A percentile compares a stretch with the other conserved stretches of the same genome.
Evolutionary conservation across 208 protist species (phyloP).

Genomic region (Herpetomonas tarakana): DNA sequence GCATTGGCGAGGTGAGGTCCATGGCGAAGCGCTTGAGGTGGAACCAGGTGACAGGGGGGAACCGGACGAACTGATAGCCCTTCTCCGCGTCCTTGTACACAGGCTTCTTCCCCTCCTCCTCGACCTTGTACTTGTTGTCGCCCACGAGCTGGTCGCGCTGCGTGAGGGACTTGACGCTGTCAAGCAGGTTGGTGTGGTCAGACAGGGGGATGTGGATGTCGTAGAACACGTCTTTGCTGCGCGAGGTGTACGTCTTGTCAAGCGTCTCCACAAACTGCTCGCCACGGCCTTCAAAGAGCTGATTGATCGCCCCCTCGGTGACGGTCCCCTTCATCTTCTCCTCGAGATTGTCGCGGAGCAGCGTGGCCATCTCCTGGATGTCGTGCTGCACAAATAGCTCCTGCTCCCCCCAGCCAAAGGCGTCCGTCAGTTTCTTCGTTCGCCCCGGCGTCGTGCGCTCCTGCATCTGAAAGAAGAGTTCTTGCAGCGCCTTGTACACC

Average conservation of each 20-base stretch:
- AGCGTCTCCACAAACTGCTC: slow-evolving; percentile 86
- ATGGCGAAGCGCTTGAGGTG: slow-evolving; percentile 93
- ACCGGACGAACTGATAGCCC: slow-evolving; percentile 68
- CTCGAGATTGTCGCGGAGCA: slow-evolving; percentile 87
- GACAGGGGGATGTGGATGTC: slow-evolving; percentile 88
- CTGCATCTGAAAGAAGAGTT: slow-evolving; percentile 88
- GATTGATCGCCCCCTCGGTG: slow-evolving; percentile 76
- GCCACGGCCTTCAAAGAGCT: slow-evolving; percentile 78
- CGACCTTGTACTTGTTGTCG: slow-evolving; percentile 91
- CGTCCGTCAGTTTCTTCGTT: slow-evolving; percentile 79
- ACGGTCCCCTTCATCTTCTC: slow-evolving; percentile 88
- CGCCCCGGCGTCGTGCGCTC: slow-evolving; percentile 50
- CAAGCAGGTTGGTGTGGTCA: slow-evolving; percentile 50
- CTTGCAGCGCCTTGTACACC: slow-evolving; percentile 72
- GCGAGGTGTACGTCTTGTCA: slow-evolving; percentile 70
- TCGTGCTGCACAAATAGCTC: slow-evolving; percentile 90
- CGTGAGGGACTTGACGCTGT: slow-evolving; percentile 69
- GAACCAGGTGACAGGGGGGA: slow-evolving; percentile 87
- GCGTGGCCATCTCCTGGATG: slow-evolving; percentile 86
- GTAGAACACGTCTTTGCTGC: slow-evolving; percentile 77
- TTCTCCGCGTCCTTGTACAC: slow-evolving; percentile 89
- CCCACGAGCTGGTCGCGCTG: slow-evolving; percentile 81
- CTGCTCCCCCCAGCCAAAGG: slow-evolving; percentile 86
- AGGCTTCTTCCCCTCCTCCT: slow-evolving; percentile 58
- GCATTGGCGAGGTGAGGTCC: slow-evolving; percentile 68